Percentiles rank a stretch among this genome's conserved stretches.
Evolutionary conservation across 805 yeast genomes (phyloP).

Genomic region (Zygoascus tannicola): DNA sequence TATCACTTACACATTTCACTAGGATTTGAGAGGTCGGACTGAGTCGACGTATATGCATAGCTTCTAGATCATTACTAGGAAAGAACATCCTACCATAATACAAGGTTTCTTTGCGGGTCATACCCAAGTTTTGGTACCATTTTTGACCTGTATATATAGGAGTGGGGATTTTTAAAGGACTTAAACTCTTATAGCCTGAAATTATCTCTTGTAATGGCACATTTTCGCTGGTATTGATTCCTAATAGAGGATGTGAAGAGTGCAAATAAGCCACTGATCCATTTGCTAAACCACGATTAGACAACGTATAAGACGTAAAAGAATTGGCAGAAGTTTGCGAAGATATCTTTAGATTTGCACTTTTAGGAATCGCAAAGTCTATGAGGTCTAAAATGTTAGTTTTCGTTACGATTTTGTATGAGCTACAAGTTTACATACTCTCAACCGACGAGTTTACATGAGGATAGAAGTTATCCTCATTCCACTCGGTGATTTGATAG

Average conservation of each 20-base stretch:
- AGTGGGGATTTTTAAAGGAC: constrained; percentile 33
- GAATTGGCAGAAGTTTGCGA: constrained; percentile 60
- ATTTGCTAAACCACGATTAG: constrained; percentile 53
- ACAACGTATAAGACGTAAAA: constrained; percentile 63
- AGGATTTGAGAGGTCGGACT: constrained; percentile 53
- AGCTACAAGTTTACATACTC: constrained; percentile 23
- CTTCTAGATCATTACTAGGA: constrained; percentile 81
- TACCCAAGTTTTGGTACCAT: constrained; percentile 23
- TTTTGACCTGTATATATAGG: constrained; percentile 12
- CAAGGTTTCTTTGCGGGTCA: constrained; percentile 33
- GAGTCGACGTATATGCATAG: constrained; percentile 65
- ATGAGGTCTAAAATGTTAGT: constrained; percentile 37
- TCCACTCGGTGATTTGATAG: constrained; percentile 65
- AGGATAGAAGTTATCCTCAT: constrained; percentile 66
- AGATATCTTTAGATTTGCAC: constrained; percentile 55
- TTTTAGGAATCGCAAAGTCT: constrained; percentile 65
- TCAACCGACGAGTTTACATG: constrained; percentile 64
- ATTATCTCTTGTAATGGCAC: constrained; percentile 58
- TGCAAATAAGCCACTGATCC: constrained; percentile 82
- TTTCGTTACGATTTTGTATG: constrained; percentile 4
- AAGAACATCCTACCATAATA: constrained; percentile 81
- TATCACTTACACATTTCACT: constrained; percentile 67
- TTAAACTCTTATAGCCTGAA: constrained; percentile 55
- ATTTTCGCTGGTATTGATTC: constrained; percentile 42
- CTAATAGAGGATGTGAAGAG: constrained; percentile 48